Evolutionary conservation across 768 basidiomycete genomes (phyloP), one percentile per base, ranked within the genome.

Genomic region (Tulasnella sp.): DNA sequence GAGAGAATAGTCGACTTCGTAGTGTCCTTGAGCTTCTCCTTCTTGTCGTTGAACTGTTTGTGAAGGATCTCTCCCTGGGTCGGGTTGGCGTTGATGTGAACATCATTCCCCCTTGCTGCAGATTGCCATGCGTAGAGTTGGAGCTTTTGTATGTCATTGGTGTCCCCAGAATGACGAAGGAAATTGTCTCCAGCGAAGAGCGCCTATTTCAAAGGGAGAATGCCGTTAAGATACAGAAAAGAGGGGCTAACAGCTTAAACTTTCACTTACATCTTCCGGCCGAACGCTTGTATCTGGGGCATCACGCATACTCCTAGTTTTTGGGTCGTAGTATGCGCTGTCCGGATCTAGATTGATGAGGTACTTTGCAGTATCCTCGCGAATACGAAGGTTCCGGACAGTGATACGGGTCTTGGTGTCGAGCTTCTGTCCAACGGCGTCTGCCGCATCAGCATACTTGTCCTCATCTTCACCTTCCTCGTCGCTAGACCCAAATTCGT

Each of bases 251-350:
- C 57, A 42, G 31, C 59, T 27, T 2, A 22, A 22, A 51, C 51
- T 11, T 22, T 38, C 7, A 73, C 86, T 52, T 68, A 93, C 92
- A 67, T 98, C 94, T 71, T 94, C 92, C n/a, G 88, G 73, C 4
- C 82, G 76, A 24, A 88, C 74, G 64, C 82, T 80, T 69, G 80
- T 81, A 12, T 83, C 61, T 0, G 94, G 96, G 43, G 94, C 93
- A 67, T 99, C 96, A 72, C 96, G 86, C 96, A 99, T 99, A 5
- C 94, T 97, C 67, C 96, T 85, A 11, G 96, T 98, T 75, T 99
- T 99, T 49, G 96, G 96, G 68, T 99, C 96, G 69, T 99, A 99
- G 74, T 98, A 97, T 8, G 96, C 96, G 66, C 88, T 92, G 0
- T 90, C 85, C 1, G 87, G 86, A 70, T 98, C 92, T 70, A 99